phyloP scores from a whole-genome alignment of 148 eudicot species.

The Pouteria glomerata region DNA sequence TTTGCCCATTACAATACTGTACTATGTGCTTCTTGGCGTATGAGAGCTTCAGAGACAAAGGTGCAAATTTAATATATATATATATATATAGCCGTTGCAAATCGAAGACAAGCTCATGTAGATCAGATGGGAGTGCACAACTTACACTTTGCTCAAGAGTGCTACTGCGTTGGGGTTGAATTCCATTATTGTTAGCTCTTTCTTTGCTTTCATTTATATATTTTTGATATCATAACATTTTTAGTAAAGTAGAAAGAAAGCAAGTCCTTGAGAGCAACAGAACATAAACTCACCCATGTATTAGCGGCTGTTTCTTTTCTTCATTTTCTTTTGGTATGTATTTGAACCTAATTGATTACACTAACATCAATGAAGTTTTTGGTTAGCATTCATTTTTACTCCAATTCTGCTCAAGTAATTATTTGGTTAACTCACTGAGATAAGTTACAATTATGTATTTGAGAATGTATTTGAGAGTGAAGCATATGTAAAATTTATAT shows the following conservation, averaged over 20 bases:
- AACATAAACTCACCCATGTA: constrained; percentile 4
- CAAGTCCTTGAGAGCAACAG: neutral
- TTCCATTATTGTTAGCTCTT: neutral
- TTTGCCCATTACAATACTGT: constrained; percentile 77
- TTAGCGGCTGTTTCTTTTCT: constrained; percentile 11
- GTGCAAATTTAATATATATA: too few species aligned
- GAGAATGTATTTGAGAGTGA: too few species aligned
- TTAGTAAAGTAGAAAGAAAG: constrained; percentile 14
- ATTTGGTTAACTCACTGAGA: too few species aligned
- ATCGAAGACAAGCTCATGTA: constrained; percentile 15
- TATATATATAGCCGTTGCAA: neutral
- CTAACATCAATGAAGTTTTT: neutral
- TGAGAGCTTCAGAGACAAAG: constrained; percentile 17
- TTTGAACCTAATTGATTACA: too few species aligned
- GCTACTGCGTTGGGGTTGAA: neutral
- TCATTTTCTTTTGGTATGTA: too few species aligned
- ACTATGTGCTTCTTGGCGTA: constrained; percentile 78
- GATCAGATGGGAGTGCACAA: constrained; percentile 17
- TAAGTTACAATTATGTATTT: too few species aligned
- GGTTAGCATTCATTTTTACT: neutral
- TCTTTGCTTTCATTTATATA: neutral
- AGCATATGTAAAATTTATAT: too few species aligned
- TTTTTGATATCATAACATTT: neutral
- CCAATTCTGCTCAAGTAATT: too few species aligned
- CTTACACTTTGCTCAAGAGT: constrained; percentile 12